Percentiles rank a stretch among this genome's conserved stretches.
Evolutionary conservation across 345 rosid genomes (phyloP).

Genomic region (Bruguiera parviflora): DNA sequence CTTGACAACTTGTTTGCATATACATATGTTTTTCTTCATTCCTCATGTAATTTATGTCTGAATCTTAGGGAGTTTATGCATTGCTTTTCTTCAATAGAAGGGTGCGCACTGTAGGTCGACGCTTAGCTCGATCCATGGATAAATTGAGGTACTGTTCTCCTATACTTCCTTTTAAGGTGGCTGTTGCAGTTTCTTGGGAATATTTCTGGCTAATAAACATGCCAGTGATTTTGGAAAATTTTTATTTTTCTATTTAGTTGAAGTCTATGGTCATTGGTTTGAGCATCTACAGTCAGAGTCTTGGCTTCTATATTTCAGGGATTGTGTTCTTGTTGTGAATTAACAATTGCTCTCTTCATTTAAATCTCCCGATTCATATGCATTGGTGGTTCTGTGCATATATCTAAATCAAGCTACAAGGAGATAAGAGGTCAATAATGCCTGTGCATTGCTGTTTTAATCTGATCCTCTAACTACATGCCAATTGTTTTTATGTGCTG

Average conservation of each 20-base stretch:
- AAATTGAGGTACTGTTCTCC: slow-evolving; percentile 66
- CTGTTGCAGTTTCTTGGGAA: neutral
- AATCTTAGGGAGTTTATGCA: slow-evolving; percentile 77
- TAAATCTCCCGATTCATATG: too few species aligned
- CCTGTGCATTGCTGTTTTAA: neutral
- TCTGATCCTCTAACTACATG: neutral
- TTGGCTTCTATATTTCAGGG: neutral
- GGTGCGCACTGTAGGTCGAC: slow-evolving; percentile 77
- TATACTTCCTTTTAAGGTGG: neutral
- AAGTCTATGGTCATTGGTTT: neutral
- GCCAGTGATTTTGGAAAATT: neutral
- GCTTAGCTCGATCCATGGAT: slow-evolving; percentile 84
- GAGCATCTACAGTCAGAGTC: neutral
- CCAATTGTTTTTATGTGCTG: neutral
- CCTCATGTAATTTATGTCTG: slow-evolving; percentile 19
- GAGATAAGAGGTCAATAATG: neutral
- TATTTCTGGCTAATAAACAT: neutral
- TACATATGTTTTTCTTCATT: slow-evolving; percentile 5
- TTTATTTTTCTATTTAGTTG: neutral
- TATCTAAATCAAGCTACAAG: neutral
- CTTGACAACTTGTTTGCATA: neutral
- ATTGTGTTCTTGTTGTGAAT: neutral
- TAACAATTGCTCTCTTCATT: neutral
- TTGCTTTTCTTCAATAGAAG: slow-evolving; percentile 87
- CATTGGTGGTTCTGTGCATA: neutral